Conservation (phyloP, 2,329 filamentous ascomycete species). For the Helotiales sp. region DNA sequence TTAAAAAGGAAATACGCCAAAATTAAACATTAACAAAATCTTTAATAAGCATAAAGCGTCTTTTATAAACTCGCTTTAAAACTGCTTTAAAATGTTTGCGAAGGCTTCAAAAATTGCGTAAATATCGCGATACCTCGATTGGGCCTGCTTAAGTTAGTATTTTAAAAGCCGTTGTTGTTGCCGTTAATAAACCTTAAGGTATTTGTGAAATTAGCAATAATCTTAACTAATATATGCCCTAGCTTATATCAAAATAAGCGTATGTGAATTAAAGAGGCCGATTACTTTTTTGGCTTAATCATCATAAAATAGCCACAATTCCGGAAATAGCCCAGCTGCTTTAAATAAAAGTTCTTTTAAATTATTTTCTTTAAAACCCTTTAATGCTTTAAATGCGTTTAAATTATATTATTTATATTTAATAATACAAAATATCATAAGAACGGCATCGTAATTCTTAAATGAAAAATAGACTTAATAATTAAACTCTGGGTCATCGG, state of each 20-base stretch:
- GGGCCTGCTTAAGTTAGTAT: constrained; percentile 37
- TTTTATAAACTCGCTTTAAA: constrained; percentile 25
- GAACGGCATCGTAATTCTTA: constrained; percentile 43
- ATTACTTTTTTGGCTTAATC: constrained; percentile 34
- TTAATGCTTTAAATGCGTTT: constrained; percentile 31
- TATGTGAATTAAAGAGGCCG: constrained; percentile 37
- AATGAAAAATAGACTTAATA: constrained; percentile 43
- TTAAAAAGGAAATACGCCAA: constrained; percentile 36
- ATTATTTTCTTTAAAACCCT: constrained; percentile 30
- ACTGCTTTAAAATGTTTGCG: background rate
- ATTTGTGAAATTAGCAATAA: constrained; percentile 25
- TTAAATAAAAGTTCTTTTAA: constrained; percentile 42
- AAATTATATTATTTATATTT: constrained; percentile 41
- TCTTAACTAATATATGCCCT: constrained; percentile 31
- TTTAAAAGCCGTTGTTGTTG: constrained; percentile 39
- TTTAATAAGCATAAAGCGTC: constrained; percentile 42
- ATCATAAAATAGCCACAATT: constrained; percentile 23
- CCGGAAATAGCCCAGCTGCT: constrained; percentile 16
- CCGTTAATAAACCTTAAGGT: constrained; percentile 20
- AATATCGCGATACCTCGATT: constrained; percentile 44
- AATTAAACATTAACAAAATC: constrained; percentile 41
- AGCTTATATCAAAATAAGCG: constrained; percentile 42
- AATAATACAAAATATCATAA: constrained; percentile 48
- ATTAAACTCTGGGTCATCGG: constrained; percentile 45
- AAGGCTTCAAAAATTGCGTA: constrained; percentile 33